Evolutionary conservation across 176 grass and related monocot genomes (phyloP).

Genomic region (Paspalum vaginatum): DNA sequence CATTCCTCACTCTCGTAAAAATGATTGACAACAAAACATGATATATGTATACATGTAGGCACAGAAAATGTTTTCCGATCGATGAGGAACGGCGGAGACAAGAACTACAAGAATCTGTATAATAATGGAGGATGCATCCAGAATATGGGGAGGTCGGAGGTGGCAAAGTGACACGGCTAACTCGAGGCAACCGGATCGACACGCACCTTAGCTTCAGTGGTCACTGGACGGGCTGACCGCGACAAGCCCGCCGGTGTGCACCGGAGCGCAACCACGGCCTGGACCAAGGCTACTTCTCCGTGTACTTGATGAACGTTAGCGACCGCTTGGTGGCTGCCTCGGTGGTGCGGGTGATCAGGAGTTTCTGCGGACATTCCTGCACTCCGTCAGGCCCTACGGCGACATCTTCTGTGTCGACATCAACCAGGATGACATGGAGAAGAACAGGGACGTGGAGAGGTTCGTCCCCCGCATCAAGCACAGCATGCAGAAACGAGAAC

Average conservation of each 20-base stretch:
- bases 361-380: too few species aligned
- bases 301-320: not conserved
- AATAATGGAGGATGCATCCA: conserved; percentile 27
- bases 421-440: too few species aligned
- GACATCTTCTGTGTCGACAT: too few species aligned
- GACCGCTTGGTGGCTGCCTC: too few species aligned
- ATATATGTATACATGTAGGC: not conserved
- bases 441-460: too few species aligned
- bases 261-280: not conserved
- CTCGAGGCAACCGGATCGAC: not conserved
- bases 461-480: too few species aligned
- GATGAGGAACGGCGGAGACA: conserved; percentile 24
- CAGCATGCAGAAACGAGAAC: too few species aligned
- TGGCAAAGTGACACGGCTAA: not conserved
- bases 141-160: not conserved
- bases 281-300: conserved; percentile 1
- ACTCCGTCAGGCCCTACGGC: too few species aligned
- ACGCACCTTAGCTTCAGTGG: not conserved
- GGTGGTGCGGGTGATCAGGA: not conserved
- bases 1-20: too few species aligned
- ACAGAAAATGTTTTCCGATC: conserved; percentile 33
- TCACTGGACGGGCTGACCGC: not conserved
- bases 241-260: not conserved
- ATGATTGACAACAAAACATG: too few species aligned
- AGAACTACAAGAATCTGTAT: conserved; percentile 35